Percentiles rank a stretch among this genome's conserved stretches.
Evolutionary conservation across 108 stramenopile genomes (phyloP).

Genomic region (Ochromonas danica): DNA sequence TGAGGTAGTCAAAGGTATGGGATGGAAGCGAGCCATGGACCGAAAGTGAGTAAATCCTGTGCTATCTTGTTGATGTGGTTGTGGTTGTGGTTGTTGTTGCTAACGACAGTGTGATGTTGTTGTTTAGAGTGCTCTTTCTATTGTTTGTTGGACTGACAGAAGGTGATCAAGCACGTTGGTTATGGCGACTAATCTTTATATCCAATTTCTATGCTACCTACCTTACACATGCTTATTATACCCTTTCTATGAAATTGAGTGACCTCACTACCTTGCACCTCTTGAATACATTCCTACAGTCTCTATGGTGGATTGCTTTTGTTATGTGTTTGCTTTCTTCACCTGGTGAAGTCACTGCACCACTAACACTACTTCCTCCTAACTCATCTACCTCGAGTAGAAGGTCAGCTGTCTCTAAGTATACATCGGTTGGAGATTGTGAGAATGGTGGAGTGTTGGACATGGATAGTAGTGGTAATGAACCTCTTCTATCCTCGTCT

Average conservation of each 20-base stretch:
- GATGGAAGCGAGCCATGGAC: no score
- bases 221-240: slow-evolving; percentile 22
- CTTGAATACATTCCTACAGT: slow-evolving; percentile 11
- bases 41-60: no score
- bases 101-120: no score
- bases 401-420: slow-evolving; percentile 15
- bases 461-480: slow-evolving; percentile 15
- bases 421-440: slow-evolving; percentile 15
- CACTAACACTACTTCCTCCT: slow-evolving; percentile 15
- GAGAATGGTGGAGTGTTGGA: slow-evolving; percentile 14
- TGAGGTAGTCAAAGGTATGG: no score
- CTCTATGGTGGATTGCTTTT: slow-evolving; percentile 30
- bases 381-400: slow-evolving; percentile 15
- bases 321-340: slow-evolving; percentile 33
- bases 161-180: not conserved
- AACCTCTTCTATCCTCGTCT: slow-evolving; percentile 15
- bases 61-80: no score
- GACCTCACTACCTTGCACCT: not conserved
- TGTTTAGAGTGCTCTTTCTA: not conserved
- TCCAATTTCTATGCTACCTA: slow-evolving; percentile 25
- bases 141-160: not conserved
- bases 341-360: slow-evolving; percentile 31
- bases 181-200: slow-evolving; percentile 17
- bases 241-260: slow-evolving; percentile 1
- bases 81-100: no score